Conservation (phyloP, 1,139 yeast genomes). For the Taphrina wiesneri region DNA sequence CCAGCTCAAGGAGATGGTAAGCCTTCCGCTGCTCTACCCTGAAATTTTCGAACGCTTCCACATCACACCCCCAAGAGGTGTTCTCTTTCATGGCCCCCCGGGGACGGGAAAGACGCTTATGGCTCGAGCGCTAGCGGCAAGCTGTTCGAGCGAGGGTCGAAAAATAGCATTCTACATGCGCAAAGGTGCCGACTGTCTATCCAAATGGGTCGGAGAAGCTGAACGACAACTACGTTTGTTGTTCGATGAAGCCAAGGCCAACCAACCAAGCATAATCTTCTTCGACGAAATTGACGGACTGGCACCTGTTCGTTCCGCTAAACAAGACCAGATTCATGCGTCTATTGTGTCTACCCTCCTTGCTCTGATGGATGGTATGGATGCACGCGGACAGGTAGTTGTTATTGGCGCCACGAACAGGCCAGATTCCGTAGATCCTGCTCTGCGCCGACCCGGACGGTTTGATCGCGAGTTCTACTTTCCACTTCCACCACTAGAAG, state of each 20-base stretch:
- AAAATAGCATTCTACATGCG: constrained; percentile 97
- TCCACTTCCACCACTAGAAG: constrained; percentile 81
- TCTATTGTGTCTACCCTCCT: constrained; percentile 90
- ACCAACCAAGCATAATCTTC: constrained; percentile 92
- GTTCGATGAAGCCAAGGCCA: constrained; percentile 93
- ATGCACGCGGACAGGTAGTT: constrained; percentile 91
- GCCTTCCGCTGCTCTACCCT: constrained; percentile 87
- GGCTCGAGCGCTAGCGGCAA: constrained; percentile 97
- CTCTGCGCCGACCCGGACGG: constrained; percentile 94
- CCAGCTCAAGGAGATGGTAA: constrained; percentile 96
- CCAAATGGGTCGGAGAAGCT: constrained; percentile 99
- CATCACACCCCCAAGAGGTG: constrained; percentile 97
- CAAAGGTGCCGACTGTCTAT: constrained; percentile 95
- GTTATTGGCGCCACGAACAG: constrained; percentile 98
- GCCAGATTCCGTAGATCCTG: constrained; percentile 97
- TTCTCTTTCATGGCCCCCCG: constrained; percentile 97
- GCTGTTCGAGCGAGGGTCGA: constrained; percentile 75
- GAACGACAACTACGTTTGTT: constrained; percentile 86
- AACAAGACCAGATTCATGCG: constrained; percentile 97
- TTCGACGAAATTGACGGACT: constrained; percentile 98
- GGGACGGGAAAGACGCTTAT: constrained; percentile 98
- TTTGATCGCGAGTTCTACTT: constrained; percentile 96
- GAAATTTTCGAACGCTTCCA: constrained; percentile 87
- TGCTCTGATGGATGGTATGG: constrained; percentile 99
- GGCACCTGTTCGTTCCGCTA: constrained; percentile 95